Base-by-base conservation (phyloP, 2,329 filamentous ascomycete species). In the Chaetomiaceae sp. region DNA sequence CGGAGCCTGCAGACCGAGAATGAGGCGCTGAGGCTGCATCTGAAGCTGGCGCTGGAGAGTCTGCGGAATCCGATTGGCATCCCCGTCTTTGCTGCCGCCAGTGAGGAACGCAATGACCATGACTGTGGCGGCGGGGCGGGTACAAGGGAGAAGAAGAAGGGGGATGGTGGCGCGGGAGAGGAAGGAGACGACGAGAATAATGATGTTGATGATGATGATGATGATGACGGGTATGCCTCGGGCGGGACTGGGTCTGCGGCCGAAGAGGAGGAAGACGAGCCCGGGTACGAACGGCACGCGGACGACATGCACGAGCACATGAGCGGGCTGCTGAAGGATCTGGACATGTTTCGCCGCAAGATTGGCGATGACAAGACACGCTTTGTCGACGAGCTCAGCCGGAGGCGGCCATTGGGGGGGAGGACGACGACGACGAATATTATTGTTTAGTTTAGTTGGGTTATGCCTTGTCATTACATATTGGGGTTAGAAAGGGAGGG, bases 61-160 rank as follows among this genome's bases (percentile, higher is more conserved):
- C 71, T 96, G 62, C 92, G 89, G 75, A 96, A 97, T 66, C 94
- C 94, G 0, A 96, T 99, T 58, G 85, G n/a, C 90, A 1, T 66
- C 40, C 27, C 14, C 32, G 62, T 43, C 33, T 21, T 11, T 38
- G 14, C 16, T 3, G 43, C 18, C 18, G 2, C 43, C 45, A 44
- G 41, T 16, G 66, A 69, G 20, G 64, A 65, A n/a, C n/a, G n/a
- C n/a, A n/a, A n/a, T n/a, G n/a, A n/a, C n/a, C n/a, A n/a, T n/a
- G n/a, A n/a, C n/a, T n/a, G n/a, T n/a, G n/a, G n/a, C n/a, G n/a
- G n/a, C n/a, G n/a, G n/a, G n/a, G n/a, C n/a, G n/a, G n/a, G n/a
- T n/a, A n/a, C n/a, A n/a, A n/a, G n/a, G n/a, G n/a, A n/a, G 29
- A 48, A 55, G 48, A 62, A 64, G 20, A 65, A 69, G 34, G 55